Conservation (phyloP, 768 basidiomycete genomes). For the Serpula lacrymans region DNA sequence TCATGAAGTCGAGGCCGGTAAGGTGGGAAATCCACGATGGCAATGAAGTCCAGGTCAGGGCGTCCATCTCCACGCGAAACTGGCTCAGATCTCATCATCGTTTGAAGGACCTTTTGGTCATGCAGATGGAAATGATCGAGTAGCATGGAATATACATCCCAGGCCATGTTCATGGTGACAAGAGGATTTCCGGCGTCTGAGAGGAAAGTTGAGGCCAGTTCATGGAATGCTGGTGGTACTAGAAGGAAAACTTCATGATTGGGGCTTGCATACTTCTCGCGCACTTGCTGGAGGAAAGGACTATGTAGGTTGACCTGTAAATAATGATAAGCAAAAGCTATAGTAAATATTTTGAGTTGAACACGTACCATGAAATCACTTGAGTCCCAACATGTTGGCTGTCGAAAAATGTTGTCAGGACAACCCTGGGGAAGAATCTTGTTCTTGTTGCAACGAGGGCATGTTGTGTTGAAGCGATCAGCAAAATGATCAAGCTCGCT, state of each 20-base stretch:
- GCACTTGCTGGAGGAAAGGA: conserved; percentile 15
- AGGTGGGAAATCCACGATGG: no score
- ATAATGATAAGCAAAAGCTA: not conserved
- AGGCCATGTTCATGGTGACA: conserved; percentile 17
- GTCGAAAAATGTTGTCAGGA: conserved; percentile 30
- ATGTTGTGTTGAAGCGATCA: no score
- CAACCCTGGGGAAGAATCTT: conserved; percentile 38
- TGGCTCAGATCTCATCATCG: no score
- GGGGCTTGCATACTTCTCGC: conserved; percentile 26
- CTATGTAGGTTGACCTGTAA: conserved; percentile 15
- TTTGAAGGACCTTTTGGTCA: no score
- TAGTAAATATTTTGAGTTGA: not conserved
- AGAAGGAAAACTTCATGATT: conserved; percentile 34
- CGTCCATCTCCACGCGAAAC: no score
- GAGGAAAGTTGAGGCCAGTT: conserved; percentile 15
- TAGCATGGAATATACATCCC: conserved; percentile 10
- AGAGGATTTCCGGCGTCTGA: conserved; percentile 17
- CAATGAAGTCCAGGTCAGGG: no score
- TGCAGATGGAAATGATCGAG: no score
- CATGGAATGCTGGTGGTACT: conserved; percentile 26
- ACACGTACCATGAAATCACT: conserved; percentile 37
- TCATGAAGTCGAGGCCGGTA: no score
- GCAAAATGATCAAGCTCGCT: no score
- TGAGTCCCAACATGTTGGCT: conserved; percentile 23
- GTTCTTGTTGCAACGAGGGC: no score